Base-by-base conservation (phyloP, 1,139 yeast genomes). In the Zygotorulaspora mrakii region DNA sequence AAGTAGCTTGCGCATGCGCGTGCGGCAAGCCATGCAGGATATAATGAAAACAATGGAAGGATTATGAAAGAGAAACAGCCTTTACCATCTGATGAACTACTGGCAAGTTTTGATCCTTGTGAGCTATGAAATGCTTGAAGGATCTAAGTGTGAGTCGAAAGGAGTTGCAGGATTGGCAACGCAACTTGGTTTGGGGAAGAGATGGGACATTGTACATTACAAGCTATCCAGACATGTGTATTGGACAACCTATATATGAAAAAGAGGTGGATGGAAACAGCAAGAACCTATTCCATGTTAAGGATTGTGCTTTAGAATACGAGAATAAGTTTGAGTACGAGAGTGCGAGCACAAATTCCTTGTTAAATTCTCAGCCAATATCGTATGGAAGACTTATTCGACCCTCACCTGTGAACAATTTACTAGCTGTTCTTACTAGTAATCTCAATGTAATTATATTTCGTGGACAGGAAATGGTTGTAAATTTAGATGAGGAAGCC, bases 311-410 rank as follows among this genome's bases (percentile, higher is more conserved):
- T 3, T 35, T 56, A 20, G 40, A 30, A 5, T 30, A 50, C 12
- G 48, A 41, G 9, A 61, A 61, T 38, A 57, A 58, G 24, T 49
- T 59, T 21, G 64, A 59, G 31, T 55, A 46, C 43, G 55, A 43
- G 2, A 34, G 34, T n/a, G 47, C 60, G 1, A 47, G 45, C 16
- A 37, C 21, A 5, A 59, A 59, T 39, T 22, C 49, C 2, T 28
- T 61, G 29, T 39, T 61, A 7, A 58, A 57, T 31, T 49, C 62
- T 3, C 58, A 56, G 32, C 64, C 64, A 1, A 48, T 43, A 9
- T 52, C 62, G 1, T 49, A 33, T 30, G 45, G 53, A 2, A 48
- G 52, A 23, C 17, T 35, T 3, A 48, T 54, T 32, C 39, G 45
- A 32, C 54, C 57, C 11, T 53, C 58, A 5, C 57, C 52, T 8